Evolutionary conservation across 768 basidiomycete species (phyloP).

Genomic region (Calocybe cyanea): DNA sequence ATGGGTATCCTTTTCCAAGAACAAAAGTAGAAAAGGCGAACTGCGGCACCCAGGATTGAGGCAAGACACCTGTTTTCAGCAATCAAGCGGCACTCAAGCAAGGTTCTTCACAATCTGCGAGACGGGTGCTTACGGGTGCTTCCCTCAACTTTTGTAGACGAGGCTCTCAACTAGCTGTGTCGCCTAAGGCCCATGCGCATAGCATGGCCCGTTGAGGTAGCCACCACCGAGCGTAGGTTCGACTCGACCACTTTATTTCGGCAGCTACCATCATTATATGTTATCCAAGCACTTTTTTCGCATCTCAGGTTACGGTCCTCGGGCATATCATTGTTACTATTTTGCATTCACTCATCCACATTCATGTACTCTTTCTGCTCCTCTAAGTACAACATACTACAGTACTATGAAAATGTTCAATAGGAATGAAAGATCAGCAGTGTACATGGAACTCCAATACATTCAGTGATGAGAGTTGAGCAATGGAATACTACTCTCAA

Average conservation of each 20-base stretch:
- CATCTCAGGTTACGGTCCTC: background rate
- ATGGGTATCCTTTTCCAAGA: background rate
- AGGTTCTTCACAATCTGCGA: too few species aligned
- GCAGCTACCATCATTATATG: too few species aligned
- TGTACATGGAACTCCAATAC: background rate
- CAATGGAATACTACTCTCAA: constrained; percentile 20
- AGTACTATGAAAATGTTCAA: background rate
- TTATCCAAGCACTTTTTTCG: background rate
- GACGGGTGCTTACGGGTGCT: too few species aligned
- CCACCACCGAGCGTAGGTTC: too few species aligned
- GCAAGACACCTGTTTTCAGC: background rate
- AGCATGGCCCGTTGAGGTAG: too few species aligned
- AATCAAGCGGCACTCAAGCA: background rate
- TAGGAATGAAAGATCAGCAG: background rate
- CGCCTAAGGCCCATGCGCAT: too few species aligned
- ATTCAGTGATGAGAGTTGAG: constrained; percentile 1
- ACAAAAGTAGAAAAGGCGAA: background rate
- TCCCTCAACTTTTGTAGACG: too few species aligned
- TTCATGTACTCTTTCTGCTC: background rate
- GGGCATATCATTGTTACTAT: background rate
- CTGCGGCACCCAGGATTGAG: background rate
- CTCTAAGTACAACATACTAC: background rate
- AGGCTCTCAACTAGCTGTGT: too few species aligned
- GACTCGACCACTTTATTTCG: too few species aligned
- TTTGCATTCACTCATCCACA: background rate